Base-by-base conservation (phyloP, 2,329 filamentous ascomycete genomes). In the Cytospora piceae region DNA sequence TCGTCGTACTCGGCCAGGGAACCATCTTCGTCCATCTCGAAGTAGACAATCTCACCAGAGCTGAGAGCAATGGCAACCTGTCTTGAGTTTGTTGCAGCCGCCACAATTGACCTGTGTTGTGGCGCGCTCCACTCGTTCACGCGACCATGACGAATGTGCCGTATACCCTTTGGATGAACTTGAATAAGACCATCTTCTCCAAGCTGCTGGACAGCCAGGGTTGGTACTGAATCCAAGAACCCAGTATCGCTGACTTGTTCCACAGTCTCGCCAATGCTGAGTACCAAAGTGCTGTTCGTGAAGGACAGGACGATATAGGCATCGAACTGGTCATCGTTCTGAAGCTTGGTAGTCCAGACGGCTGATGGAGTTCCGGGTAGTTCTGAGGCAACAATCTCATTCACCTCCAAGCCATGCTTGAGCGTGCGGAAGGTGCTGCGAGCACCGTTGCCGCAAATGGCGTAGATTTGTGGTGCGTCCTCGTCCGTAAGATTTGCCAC, bases 271-370 rank as follows among this genome's bases (percentile, higher is more conserved):
- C 94, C 95, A 70, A 99, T 97, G 73, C 93, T 96, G 20, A 99
- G 82, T 1, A 98, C 94, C 15, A 98, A 83, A 0, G 95, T 99
- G 34, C 89, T 91, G 71, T 96, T 96, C 49, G 90, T 89, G 73
- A 97, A 95, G 2, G 93, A 96, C 6, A 99, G 83, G n/a, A 99
- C 87, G 67, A 99, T 97, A 74, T 98, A 97, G 0, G 93, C 90
- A 77, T 99, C 94, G 70, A 90, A 96, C 71, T 94, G 87, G 71
- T 98, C 94, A 22, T 86, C 85, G 24, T 87, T 87, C 46, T 88
- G 90, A 56, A 96, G 81, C 76, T 97, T 97, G 0, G 96, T 93
- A 0, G 95, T 97, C 94, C 95, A 99, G 4, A 99, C 94, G 1
- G 92, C 91, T 0, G 90, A 92, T 4, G 94, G 93, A n/a, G 92